A percentile compares a stretch with the other conserved stretches of the same genome.
These are phyloP conservation scores for Termitomyces sp. DNA, from an alignment of 768 basidiomycete genomes.

Conservation along the genomic window DNA sequence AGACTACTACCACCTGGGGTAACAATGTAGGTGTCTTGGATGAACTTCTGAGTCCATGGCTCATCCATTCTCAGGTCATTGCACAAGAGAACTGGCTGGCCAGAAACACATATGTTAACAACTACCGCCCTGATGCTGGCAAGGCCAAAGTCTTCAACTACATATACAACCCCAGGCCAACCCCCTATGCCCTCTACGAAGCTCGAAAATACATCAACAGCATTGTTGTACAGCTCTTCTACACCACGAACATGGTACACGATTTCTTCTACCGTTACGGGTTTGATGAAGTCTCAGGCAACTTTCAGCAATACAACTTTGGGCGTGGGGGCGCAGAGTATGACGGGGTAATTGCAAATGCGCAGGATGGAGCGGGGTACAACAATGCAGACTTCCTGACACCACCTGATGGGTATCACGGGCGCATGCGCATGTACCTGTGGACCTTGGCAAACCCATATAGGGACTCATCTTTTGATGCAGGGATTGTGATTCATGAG, in stretches of 20 bases:
- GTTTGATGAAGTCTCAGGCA: constrained; percentile 87
- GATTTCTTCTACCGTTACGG: constrained; percentile 88
- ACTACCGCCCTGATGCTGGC: constrained; percentile 78
- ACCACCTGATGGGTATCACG: constrained; percentile 80
- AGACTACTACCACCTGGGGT: constrained; percentile 83
- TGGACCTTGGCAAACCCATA: constrained; percentile 92
- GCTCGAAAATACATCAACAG: constrained; percentile 84
- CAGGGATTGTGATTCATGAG: constrained; percentile 95
- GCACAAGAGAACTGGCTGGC: constrained; percentile 95
- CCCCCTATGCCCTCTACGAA: constrained; percentile 59
- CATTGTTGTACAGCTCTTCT: constrained; percentile 87
- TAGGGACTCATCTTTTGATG: constrained; percentile 90
- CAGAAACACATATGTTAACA: constrained; percentile 56
- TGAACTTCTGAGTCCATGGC: not conserved
- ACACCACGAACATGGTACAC: constrained; percentile 77
- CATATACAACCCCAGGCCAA: constrained; percentile 65
- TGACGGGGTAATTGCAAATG: constrained; percentile 92
- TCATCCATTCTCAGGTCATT: constrained; percentile 49
- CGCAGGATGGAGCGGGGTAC: constrained; percentile 92
- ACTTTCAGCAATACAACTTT: constrained; percentile 99
- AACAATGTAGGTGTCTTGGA: constrained; percentile 57
- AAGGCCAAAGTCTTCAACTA: constrained; percentile 59
- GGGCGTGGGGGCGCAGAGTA: constrained; percentile 82
- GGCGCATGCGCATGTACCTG: constrained; percentile 93
- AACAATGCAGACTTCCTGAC: constrained; percentile 94